Conservation (phyloP, 805 yeast genomes). For the Komagataella ulmi region DNA sequence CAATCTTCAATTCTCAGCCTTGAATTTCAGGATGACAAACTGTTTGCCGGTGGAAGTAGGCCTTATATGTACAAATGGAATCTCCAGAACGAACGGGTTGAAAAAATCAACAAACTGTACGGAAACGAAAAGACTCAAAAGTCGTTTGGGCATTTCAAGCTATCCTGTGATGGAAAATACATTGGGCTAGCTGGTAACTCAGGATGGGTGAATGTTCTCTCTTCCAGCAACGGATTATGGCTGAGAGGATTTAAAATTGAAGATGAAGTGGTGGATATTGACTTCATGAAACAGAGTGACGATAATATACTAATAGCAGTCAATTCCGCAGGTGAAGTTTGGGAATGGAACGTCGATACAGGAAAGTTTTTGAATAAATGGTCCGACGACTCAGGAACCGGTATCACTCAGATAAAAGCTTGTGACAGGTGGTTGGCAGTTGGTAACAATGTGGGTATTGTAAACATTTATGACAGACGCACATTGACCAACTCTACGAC, state of each 20-base stretch:
- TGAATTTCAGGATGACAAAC: conserved; percentile 35
- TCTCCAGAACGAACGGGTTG: conserved; percentile 44
- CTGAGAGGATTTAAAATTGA: conserved; percentile 78
- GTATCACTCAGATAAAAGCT: conserved; percentile 58
- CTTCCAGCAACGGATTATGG: conserved; percentile 77
- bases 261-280: conserved; percentile 76
- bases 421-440: conserved; percentile 74
- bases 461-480: conserved; percentile 64
- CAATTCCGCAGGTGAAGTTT: conserved; percentile 75
- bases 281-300: conserved; percentile 33
- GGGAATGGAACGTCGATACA: conserved; percentile 60
- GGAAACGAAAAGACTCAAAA: conserved; percentile 82
- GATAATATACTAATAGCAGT: conserved; percentile 36
- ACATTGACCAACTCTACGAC: conserved; percentile 7
- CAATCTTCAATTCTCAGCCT: conserved; percentile 76
- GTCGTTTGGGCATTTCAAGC: conserved; percentile 75
- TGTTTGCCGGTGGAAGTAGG: conserved; percentile 86
- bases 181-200: conserved; percentile 71
- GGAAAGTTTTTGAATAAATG: conserved; percentile 50
- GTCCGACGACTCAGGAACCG: conserved; percentile 79
- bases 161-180: conserved; percentile 60
- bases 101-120: conserved; percentile 77
- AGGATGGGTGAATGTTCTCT: conserved; percentile 83
- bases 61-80: conserved; percentile 90
- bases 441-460: conserved; percentile 84